These are phyloP conservation scores for Tagetes erecta DNA, from an alignment of 129 eudicot species.

Conservation along the genomic window DNA sequence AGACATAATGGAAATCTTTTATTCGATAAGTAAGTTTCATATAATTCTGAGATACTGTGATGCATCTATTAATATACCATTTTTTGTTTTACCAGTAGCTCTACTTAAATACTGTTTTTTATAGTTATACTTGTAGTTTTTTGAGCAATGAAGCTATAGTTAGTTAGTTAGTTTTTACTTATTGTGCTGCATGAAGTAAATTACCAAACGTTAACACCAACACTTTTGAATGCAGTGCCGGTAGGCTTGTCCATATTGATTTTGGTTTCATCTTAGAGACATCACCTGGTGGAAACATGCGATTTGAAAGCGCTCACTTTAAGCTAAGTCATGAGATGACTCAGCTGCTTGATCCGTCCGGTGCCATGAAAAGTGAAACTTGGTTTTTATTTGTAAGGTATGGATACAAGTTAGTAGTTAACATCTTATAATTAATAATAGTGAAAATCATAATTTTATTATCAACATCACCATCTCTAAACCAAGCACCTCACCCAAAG, in stretches of 20 bases:
- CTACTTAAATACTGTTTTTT: background rate
- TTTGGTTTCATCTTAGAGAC: conserved; percentile 97
- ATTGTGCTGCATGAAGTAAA: conserved; percentile 2
- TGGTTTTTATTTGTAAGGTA: conserved; percentile 92
- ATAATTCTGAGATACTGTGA: background rate
- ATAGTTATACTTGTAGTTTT: background rate
- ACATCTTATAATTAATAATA: background rate
- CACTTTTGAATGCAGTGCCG: conserved; percentile 58
- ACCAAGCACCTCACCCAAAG: background rate
- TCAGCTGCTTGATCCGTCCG: conserved; percentile 94
- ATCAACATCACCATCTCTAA: background rate
- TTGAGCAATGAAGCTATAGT: conserved; percentile 7
- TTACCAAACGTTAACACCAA: conserved; percentile 8
- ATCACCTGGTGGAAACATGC: conserved; percentile 97
- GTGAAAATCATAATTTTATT: background rate
- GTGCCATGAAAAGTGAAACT: conserved; percentile 96
- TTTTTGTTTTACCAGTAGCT: too few species aligned
- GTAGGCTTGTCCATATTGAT: conserved; percentile 98
- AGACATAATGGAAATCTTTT: conserved; percentile 97
- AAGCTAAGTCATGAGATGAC: conserved; percentile 99
- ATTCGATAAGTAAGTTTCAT: conserved; percentile 71
- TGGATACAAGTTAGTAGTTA: background rate
- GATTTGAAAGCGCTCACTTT: conserved; percentile 98
- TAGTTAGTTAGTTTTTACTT: background rate
- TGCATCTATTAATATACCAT: background rate